These are phyloP conservation scores for Zygnema circumcarinatum DNA, from an alignment of 139 green algal genomes.

Conservation along the genomic window DNA sequence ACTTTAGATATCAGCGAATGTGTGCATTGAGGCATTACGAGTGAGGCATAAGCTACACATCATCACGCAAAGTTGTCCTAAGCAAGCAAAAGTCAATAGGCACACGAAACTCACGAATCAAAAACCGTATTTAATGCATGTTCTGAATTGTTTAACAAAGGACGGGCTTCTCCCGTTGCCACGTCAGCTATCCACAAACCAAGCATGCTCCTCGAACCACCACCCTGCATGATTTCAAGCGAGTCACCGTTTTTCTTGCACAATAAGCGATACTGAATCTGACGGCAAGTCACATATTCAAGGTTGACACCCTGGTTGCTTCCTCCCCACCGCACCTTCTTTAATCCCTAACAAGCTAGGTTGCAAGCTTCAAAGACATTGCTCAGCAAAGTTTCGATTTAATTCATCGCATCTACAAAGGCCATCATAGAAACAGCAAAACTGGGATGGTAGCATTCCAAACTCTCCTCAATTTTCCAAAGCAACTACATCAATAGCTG, in stretches of 20 bases:
- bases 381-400: too few species aligned
- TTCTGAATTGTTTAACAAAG: slow-evolving; percentile 60
- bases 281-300: background rate
- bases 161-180: slow-evolving; percentile 67
- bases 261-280: slow-evolving; percentile 45
- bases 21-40: too few species aligned
- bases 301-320: background rate
- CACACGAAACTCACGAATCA: slow-evolving; percentile 62
- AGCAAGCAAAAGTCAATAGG: too few species aligned
- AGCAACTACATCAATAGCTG: too few species aligned
- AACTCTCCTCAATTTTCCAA: too few species aligned
- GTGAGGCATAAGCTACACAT: slow-evolving; percentile 66
- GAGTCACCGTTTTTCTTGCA: background rate
- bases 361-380: too few species aligned
- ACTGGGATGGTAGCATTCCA: too few species aligned
- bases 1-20: too few species aligned
- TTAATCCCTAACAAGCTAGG: too few species aligned
- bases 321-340: background rate
- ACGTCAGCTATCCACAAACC: slow-evolving; percentile 89
- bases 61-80: slow-evolving; percentile 1
- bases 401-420: too few species aligned
- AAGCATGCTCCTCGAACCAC: slow-evolving; percentile 54
- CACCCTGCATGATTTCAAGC: background rate
- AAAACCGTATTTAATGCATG: slow-evolving; percentile 57
- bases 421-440: too few species aligned